Percentiles rank a stretch among this genome's conserved stretches.
Evolutionary conservation across 2,329 filamentous ascomycete genomes (phyloP).

Genomic region (Exutisphaerella laricina): DNA sequence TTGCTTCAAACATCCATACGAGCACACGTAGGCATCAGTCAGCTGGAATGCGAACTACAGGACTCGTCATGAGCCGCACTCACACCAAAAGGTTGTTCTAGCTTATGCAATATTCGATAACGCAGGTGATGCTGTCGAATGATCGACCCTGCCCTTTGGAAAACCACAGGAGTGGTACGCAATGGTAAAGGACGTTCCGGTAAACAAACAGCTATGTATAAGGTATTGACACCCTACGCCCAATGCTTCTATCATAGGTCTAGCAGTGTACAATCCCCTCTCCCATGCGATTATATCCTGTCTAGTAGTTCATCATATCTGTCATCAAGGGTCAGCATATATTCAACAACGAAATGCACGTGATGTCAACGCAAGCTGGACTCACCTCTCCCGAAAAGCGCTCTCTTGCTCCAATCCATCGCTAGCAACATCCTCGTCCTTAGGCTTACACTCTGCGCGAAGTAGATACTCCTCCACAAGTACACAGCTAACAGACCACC

Average conservation of each 20-base stretch:
- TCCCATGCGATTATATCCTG: neutral
- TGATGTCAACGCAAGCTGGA: slow-evolving; percentile 21
- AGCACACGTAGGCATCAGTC: too few species aligned
- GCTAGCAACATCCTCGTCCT: slow-evolving; percentile 81
- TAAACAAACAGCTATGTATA: too few species aligned
- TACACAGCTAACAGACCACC: slow-evolving; percentile 92
- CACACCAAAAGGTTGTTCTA: too few species aligned
- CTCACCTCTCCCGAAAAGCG: slow-evolving; percentile 90
- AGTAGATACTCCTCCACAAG: slow-evolving; percentile 93
- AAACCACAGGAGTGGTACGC: too few species aligned
- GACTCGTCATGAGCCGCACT: too few species aligned
- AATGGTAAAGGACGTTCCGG: too few species aligned
- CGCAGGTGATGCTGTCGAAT: too few species aligned
- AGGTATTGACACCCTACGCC: too few species aligned
- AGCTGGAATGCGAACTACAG: too few species aligned
- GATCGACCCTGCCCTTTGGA: too few species aligned
- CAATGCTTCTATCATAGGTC: neutral
- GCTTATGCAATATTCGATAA: too few species aligned
- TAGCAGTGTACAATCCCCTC: slow-evolving; percentile 2
- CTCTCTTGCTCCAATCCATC: slow-evolving; percentile 99
- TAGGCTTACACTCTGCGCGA: slow-evolving; percentile 93
- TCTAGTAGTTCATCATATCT: slow-evolving; percentile 34
- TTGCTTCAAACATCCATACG: too few species aligned
- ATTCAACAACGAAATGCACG: neutral
- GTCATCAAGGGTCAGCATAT: slow-evolving; percentile 15